Conservation (phyloP, 208 protist genomes). For the Trypanosoma avium region DNA sequence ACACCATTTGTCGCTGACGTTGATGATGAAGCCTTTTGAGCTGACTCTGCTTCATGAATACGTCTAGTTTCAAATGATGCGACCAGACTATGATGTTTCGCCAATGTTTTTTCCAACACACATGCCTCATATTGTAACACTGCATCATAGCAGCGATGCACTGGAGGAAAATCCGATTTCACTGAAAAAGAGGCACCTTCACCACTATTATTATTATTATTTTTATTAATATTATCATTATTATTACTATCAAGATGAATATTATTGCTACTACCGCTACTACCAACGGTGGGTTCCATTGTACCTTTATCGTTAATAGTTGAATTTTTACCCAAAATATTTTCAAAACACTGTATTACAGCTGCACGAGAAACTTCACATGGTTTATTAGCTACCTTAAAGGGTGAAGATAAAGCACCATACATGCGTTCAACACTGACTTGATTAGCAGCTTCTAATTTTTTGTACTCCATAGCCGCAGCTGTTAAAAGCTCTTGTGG, state of each 20-base stretch:
- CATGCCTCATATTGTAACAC: slow-evolving; percentile 56
- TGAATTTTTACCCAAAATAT: slow-evolving; percentile 30
- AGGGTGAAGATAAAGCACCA: slow-evolving; percentile 59
- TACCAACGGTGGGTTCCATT: not conserved
- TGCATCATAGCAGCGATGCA: slow-evolving; percentile 58
- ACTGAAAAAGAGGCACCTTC: not conserved
- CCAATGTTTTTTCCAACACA: slow-evolving; percentile 49
- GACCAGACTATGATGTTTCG: slow-evolving; percentile 47
- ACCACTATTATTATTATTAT: not conserved
- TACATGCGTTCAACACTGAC: slow-evolving; percentile 57
- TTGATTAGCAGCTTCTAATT: slow-evolving; percentile 59
- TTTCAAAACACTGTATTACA: slow-evolving; percentile 64
- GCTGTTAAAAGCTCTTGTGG: slow-evolving; percentile 69
- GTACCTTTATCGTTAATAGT: not conserved
- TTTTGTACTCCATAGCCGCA: slow-evolving; percentile 58
- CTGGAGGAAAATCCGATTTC: slow-evolving; percentile 14
- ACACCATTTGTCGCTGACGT: no score
- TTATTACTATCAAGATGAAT: not conserved
- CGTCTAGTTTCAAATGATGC: slow-evolving; percentile 39
- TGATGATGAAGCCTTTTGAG: not conserved
- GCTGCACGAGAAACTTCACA: slow-evolving; percentile 53
- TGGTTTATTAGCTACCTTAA: slow-evolving; percentile 62
- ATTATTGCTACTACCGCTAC: not conserved
- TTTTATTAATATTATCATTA: no score
- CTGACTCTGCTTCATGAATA: slow-evolving; percentile 1